Evolutionary conservation across 805 yeast genomes (phyloP).

Genomic region (Hanseniaspora singularis): DNA sequence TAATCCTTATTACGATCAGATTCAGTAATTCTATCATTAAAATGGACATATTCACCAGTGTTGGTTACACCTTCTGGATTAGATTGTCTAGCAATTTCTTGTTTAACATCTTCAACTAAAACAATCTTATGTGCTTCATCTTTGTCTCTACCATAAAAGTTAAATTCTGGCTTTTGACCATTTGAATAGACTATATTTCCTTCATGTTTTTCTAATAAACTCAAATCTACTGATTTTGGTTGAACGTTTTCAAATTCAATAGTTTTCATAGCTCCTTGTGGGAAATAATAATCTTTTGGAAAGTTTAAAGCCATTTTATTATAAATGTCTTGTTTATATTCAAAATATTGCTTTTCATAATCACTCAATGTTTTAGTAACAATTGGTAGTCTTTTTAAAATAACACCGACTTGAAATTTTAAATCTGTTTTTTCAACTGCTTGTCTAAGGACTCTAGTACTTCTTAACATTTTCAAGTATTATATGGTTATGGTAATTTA

Average conservation of each 20-base stretch:
- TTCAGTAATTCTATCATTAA: conserved; percentile 55
- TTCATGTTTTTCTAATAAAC: conserved; percentile 65
- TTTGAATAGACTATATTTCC: conserved; percentile 63
- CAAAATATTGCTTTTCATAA: conserved; percentile 64
- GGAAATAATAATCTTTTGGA: conserved; percentile 84
- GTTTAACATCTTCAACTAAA: conserved; percentile 50
- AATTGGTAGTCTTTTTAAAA: conserved; percentile 73
- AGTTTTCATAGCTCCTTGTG: conserved; percentile 60
- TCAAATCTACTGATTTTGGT: conserved; percentile 63
- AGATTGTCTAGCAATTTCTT: conserved; percentile 32
- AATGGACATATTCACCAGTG: conserved; percentile 29
- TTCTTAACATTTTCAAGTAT: conserved; percentile 19
- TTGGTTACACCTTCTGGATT: conserved; percentile 36
- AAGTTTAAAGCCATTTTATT: conserved; percentile 94
- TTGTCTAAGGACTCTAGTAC: conserved; percentile 16
- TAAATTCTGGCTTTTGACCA: conserved; percentile 79
- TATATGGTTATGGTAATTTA: too few relatives aligned
- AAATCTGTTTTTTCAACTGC: conserved; percentile 17
- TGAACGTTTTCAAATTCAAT: conserved; percentile 13
- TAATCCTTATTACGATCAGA: conserved; percentile 59
- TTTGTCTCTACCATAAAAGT: conserved; percentile 72
- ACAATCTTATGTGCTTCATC: conserved; percentile 62
- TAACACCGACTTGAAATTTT: conserved; percentile 38
- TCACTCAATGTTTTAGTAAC: conserved; percentile 64
- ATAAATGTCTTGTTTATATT: conserved; percentile 77